These are phyloP conservation scores for California macrophylla DNA, from an alignment of 441 rosid species.

Conservation along the genomic window DNA sequence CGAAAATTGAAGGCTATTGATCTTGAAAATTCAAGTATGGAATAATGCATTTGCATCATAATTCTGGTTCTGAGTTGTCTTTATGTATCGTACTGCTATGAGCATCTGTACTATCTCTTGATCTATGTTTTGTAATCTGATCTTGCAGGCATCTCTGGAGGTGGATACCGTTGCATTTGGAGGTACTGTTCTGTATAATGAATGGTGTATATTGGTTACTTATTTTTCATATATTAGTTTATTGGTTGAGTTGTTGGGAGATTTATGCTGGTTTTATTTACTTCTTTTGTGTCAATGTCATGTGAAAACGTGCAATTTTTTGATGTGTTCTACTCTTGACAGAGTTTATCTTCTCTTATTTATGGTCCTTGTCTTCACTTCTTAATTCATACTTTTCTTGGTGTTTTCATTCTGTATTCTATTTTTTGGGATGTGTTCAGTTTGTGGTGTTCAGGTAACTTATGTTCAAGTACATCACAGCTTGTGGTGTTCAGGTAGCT, in stretches of 20 bases:
- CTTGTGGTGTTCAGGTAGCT: neutral
- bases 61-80: neutral
- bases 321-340: neutral
- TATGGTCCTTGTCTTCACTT: neutral
- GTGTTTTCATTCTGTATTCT: neutral
- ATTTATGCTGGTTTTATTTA: neutral
- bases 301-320: neutral
- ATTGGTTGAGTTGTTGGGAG: neutral
- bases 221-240: neutral
- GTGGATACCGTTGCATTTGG: constrained; percentile 88
- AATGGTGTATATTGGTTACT: neutral
- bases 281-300: neutral
- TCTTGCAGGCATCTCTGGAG: constrained; percentile 55
- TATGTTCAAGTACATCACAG: neutral
- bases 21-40: neutral
- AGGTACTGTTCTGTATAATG: constrained; percentile 36
- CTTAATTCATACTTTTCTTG: neutral
- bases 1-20: neutral
- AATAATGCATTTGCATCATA: neutral
- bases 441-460: neutral
- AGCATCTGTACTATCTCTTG: neutral
- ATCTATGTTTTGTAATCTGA: neutral
- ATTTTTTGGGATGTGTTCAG: neutral
- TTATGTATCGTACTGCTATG: neutral
- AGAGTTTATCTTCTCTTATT: neutral